These are phyloP conservation scores for Xylaria sp. DNA, from an alignment of 2,329 filamentous ascomycete genomes.

Conservation along the genomic window DNA sequence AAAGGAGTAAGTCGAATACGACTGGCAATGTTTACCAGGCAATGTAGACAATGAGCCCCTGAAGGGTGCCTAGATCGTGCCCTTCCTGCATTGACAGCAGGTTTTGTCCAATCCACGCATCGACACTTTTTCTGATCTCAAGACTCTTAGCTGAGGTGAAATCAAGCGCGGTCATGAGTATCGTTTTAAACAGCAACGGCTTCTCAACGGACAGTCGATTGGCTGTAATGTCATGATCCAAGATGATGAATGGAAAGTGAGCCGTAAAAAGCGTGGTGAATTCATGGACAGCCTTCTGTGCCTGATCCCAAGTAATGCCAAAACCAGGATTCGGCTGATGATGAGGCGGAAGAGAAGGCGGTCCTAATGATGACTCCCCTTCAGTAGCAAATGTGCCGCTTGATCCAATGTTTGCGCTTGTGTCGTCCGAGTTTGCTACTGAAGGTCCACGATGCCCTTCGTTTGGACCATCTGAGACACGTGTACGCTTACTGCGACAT, in stretches of 20 bases:
- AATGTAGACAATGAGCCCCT: conserved; percentile 42
- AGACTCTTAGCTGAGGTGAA: conserved; percentile 32
- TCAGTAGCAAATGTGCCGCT: neutral
- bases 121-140: conserved; percentile 39
- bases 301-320: conserved; percentile 38
- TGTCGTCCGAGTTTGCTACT: too few relatives aligned
- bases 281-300: conserved; percentile 32
- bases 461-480: too few relatives aligned
- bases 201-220: conserved; percentile 31
- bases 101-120: conserved; percentile 39
- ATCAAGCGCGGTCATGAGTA: conserved; percentile 35
- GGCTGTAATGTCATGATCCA: conserved; percentile 30
- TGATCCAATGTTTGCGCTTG: neutral
- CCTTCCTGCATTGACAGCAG: conserved; percentile 38
- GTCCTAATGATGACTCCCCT: neutral
- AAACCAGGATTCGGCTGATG: conserved; percentile 27
- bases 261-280: conserved; percentile 33
- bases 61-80: conserved; percentile 39
- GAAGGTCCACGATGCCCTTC: too few relatives aligned
- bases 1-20: too few relatives aligned
- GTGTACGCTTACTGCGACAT: too few relatives aligned
- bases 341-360: neutral
- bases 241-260: conserved; percentile 37
- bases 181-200: conserved; percentile 36
- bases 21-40: conserved; percentile 39